A percentile compares a stretch with the other conserved stretches of the same genome.
Conservation (phyloP, 2,329 filamentous ascomycete genomes). For the Aspergillus vadensis region DNA sequence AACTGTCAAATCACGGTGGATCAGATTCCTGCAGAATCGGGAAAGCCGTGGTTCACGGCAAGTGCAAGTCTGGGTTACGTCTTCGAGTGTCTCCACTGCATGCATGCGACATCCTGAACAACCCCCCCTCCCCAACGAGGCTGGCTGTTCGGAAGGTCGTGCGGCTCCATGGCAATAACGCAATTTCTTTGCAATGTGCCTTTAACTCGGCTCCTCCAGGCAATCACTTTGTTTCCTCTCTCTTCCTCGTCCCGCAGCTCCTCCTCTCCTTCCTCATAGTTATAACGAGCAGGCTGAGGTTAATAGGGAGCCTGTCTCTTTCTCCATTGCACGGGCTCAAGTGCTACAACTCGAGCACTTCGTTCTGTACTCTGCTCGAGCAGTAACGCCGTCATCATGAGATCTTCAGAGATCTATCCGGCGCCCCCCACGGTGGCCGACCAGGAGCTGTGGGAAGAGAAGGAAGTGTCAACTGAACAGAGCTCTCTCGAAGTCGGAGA, state of each 20-base stretch:
- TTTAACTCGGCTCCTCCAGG: background rate
- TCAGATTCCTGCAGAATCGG: too few species aligned
- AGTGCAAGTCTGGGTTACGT: background rate
- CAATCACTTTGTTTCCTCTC: background rate
- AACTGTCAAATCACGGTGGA: too few species aligned
- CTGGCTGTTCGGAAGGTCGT: background rate
- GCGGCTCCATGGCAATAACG: background rate
- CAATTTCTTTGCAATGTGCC: background rate
- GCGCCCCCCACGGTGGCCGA: conserved; percentile 14
- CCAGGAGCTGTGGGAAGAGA: conserved; percentile 16
- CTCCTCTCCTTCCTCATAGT: too few species aligned
- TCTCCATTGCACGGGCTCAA: background rate
- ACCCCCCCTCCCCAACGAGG: background rate
- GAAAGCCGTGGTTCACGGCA: background rate
- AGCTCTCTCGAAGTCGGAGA: conserved; percentile 19
- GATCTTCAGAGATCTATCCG: conserved; percentile 17
- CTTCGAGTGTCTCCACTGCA: background rate
- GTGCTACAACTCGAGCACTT: background rate
- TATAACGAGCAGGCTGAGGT: background rate
- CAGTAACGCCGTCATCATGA: conserved; percentile 12
- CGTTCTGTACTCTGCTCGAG: background rate
- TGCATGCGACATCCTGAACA: background rate
- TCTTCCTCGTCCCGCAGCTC: background rate
- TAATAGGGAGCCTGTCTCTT: background rate
- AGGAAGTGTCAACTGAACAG: conserved; percentile 12